Evolutionary conservation across 2,329 filamentous ascomycete genomes (phyloP), one percentile per base, ranked within the genome.

Genomic region (Claviceps sp.): DNA sequence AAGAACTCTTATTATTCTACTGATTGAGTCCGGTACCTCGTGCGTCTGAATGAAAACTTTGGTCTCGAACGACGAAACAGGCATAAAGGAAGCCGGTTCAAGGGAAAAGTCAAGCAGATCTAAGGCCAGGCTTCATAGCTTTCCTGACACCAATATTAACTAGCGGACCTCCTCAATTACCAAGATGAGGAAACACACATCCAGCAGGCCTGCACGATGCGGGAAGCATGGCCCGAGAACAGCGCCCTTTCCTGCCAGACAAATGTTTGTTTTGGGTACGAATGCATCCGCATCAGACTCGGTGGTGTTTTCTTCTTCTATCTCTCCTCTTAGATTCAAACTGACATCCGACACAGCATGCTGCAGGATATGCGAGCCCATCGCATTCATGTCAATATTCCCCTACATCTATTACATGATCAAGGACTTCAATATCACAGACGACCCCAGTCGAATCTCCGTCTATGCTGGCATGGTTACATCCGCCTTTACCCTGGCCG

Each of bases 301-400:
- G 16, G 40, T 26, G 45, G 1, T 20, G 30, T 20, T 30, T 14
- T 4, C 20, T 16, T 20, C 16, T 16, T 26, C 4, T 7, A 20
- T 8, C 34, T 30, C 14, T 37, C 16, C 30, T 11, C 9, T 34
- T 20, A 11, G 18, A 30, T 34, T 18, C 22, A 18, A 14, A 50
- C 30, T 44, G 24, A 51, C 42, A 45, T 46, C 13, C 9, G 18
- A 18, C 20, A 50, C 57, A 94, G 90, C 89, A 46, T 77, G 95
- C 63, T 95, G 90, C 71, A 85, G 93, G 64, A 91, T 98, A 73
- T 96, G 89, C 75, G 93, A 98, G 67, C 93, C 93, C 50, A 97
- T 98, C 67, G 93, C 93, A 5, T 97, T 98, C 76, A 97, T 96
- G 88, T 96, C 90, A 51, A 96, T 97, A 60, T 97, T 98, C 66